These are phyloP conservation scores for Coniochaeta prunicola DNA, from an alignment of 2,329 filamentous ascomycete genomes.

Conservation along the genomic window DNA sequence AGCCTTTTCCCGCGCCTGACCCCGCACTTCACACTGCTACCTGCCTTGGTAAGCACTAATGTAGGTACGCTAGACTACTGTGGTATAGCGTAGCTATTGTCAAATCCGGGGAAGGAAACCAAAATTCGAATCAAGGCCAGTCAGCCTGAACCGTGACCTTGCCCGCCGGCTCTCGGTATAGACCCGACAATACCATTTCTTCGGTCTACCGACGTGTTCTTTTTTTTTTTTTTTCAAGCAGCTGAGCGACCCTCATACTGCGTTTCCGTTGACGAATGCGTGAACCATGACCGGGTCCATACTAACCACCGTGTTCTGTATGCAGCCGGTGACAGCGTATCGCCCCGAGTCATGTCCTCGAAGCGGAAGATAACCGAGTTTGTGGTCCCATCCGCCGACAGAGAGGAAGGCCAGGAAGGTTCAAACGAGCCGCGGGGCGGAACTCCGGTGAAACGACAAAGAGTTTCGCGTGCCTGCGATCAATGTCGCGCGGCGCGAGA, in stretches of 20 bases:
- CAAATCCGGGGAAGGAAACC: background rate
- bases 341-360: constrained; percentile 24
- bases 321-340: background rate
- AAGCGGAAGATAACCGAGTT: constrained; percentile 26
- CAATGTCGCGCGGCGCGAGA: constrained; percentile 61
- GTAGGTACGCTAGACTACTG: no score
- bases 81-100: no score
- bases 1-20: background rate
- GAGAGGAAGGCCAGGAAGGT: background rate
- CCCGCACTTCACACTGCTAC: background rate
- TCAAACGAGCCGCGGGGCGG: constrained; percentile 11
- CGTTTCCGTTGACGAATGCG: background rate
- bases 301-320: background rate
- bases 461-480: constrained; percentile 63
- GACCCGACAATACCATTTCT: background rate
- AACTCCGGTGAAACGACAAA: constrained; percentile 46
- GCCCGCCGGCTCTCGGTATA: background rate
- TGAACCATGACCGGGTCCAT: background rate
- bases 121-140: background rate
- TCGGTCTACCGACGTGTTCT: background rate
- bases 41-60: background rate
- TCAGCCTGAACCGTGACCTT: background rate
- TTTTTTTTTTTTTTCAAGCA: background rate
- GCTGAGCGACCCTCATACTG: background rate
- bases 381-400: background rate